These are phyloP conservation scores for Podospora appendiculata DNA, from an alignment of 495 filamentous ascomycete genomes.

Conservation along the genomic window DNA sequence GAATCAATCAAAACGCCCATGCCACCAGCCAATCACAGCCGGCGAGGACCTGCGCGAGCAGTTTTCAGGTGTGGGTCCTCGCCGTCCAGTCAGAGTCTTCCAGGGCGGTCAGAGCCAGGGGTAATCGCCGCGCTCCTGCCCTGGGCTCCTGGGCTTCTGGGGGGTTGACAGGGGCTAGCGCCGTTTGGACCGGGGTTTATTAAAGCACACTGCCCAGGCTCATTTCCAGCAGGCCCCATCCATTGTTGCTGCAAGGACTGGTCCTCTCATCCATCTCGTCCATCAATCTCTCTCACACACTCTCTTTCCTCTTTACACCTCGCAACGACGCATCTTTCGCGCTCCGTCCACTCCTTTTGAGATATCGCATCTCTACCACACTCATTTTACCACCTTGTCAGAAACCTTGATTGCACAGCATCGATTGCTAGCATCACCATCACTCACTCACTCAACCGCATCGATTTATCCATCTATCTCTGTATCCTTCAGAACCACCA, in stretches of 20 bases:
- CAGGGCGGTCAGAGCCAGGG: neutral
- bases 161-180: constrained; percentile 2
- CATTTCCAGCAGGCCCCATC: constrained; percentile 12
- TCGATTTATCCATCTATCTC: neutral
- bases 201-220: constrained; percentile 9
- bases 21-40: constrained; percentile 12
- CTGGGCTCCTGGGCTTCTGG: too few species aligned
- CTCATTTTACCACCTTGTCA: constrained; percentile 6
- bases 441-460: neutral
- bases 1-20: too few species aligned
- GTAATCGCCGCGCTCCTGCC: constrained; percentile 9
- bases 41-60: constrained; percentile 16
- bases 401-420: constrained; percentile 9
- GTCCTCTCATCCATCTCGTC: neutral
- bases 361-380: constrained; percentile 27
- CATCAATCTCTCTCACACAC: neutral
- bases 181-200: constrained; percentile 10
- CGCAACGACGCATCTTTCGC: constrained; percentile 18
- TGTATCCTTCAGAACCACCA: neutral
- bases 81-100: constrained; percentile 9
- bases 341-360: constrained; percentile 26
- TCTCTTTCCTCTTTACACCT: constrained; percentile 7
- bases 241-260: neutral
- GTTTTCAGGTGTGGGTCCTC: constrained; percentile 7
- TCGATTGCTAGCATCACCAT: constrained; percentile 9